Evolutionary conservation across 2,329 filamentous ascomycete species (phyloP).

Genomic region (Chaetomium globosum): DNA sequence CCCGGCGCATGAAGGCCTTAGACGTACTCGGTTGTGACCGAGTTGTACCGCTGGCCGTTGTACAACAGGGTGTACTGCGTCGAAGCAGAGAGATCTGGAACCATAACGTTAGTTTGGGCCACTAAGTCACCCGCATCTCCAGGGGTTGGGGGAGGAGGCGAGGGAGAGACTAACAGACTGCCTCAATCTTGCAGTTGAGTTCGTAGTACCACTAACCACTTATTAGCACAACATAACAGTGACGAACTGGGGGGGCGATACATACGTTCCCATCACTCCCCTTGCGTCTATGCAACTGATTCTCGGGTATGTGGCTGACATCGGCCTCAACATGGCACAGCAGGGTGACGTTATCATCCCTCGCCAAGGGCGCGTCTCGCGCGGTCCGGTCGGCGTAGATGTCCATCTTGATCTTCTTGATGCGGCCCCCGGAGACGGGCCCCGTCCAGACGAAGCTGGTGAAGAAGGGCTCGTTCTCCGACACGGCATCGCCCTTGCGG

Average conservation of each 20-base stretch:
- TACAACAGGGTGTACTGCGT: constrained; percentile 50
- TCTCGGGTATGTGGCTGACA: constrained; percentile 47
- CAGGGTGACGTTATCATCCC: constrained; percentile 44
- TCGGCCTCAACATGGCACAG: constrained; percentile 47
- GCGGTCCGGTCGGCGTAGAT: constrained; percentile 44
- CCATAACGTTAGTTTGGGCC: background rate
- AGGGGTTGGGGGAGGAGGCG: background rate
- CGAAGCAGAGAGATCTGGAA: constrained; percentile 45
- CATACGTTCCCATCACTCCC: constrained; percentile 44
- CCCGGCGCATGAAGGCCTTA: constrained; percentile 29
- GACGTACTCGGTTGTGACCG: constrained; percentile 50
- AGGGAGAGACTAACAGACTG: constrained; percentile 40
- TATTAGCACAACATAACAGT: background rate
- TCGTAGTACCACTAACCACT: constrained; percentile 44
- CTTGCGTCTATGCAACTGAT: constrained; percentile 40
- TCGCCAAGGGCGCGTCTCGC: constrained; percentile 41
- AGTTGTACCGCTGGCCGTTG: constrained; percentile 47
- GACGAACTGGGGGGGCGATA: background rate
- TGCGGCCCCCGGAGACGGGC: constrained; percentile 42
- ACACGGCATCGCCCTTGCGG: constrained; percentile 44
- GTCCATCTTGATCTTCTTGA: constrained; percentile 42
- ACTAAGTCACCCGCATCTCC: background rate
- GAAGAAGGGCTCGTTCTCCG: constrained; percentile 46
- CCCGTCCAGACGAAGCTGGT: constrained; percentile 42
- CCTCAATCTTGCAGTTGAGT: constrained; percentile 47